Base-by-base conservation (phyloP, 306 rosid genomes). In the Castanea crenata region DNA sequence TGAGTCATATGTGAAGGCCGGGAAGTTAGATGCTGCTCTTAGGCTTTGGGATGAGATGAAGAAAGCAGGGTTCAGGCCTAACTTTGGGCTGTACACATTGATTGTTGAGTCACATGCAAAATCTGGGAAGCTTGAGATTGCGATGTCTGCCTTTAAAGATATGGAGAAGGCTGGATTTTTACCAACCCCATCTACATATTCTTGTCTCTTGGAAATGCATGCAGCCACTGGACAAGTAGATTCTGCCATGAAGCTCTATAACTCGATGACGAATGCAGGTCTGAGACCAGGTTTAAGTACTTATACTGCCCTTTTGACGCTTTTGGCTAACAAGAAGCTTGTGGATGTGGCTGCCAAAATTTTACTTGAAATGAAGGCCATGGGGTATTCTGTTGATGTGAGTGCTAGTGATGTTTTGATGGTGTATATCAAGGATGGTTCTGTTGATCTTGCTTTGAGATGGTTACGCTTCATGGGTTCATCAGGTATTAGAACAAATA, bases 151-250 rank as follows among this genome's bases (percentile, higher is more conserved):
- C 49, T 94, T 92, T 86, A 81, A 84, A 1, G 99, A 94, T 73
- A 94, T 94, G 99, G 99, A 94, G 88, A 94, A 91, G 85, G 97
- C 94, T 32, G 99, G 99, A 71, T 94, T 94, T 90, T 88, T 94
- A 58, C 97, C 99, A 29, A 92, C 97, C 31, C 97, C 97, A 20
- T 94, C 99, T 13, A 94, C 97, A 0, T 94, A 91, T 82, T 87
- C 92, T 44, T 92, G 97, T 84, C 95, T 94, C 68, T 83, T 94
- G 85, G 99, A 92, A 88, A 92, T 92, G 99, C 97, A 92, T 67
- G 94, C 97, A 92, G 84, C 91, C 91, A n/a, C n/a, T n/a, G n/a
- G n/a, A n/a, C n/a, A n/a, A n/a, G n/a, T n/a, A n/a, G n/a, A n/a
- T n/a, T n/a, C n/a, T n/a, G n/a, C n/a, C n/a, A n/a, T n/a, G n/a